These are phyloP conservation scores for Plasmodium relictum DNA, from an alignment of 169 alveolate species.

Conservation along the genomic window DNA sequence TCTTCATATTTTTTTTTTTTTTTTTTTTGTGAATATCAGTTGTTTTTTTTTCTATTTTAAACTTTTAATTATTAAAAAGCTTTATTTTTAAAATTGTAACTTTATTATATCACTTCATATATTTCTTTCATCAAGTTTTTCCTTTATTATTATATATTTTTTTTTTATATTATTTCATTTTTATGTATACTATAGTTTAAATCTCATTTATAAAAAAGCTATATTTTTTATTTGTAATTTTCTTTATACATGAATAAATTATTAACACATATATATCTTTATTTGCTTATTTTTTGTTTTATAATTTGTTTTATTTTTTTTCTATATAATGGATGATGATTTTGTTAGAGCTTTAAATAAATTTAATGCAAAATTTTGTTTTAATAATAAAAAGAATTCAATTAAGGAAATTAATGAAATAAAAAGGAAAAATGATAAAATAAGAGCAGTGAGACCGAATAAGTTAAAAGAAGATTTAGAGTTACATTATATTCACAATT, in stretches of 20 bases:
- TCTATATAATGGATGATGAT: conserved; percentile 67
- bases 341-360: conserved; percentile 59
- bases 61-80: too few species aligned
- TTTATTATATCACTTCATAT: too few species aligned
- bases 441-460: background rate
- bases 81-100: too few species aligned
- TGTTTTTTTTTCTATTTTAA: too few species aligned
- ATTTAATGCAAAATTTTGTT: conserved; percentile 39
- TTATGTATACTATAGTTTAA: background rate
- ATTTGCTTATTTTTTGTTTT: background rate
- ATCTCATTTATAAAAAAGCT: background rate
- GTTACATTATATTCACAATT: conserved; percentile 55
- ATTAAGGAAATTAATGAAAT: background rate
- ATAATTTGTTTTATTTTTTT: background rate
- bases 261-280: too few species aligned
- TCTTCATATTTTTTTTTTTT: too few species aligned
- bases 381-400: conserved; percentile 26
- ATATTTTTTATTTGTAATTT: background rate
- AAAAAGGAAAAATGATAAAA: conserved; percentile 6
- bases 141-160: too few species aligned
- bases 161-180: too few species aligned
- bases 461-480: conserved; percentile 67
- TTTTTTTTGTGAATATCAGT: too few species aligned
- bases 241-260: too few species aligned
- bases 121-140: too few species aligned